A percentile compares a stretch with the other conserved stretches of the same genome.
Evolutionary conservation across 169 alveolate species (phyloP).

Genomic region (Plasmodium berghei): DNA sequence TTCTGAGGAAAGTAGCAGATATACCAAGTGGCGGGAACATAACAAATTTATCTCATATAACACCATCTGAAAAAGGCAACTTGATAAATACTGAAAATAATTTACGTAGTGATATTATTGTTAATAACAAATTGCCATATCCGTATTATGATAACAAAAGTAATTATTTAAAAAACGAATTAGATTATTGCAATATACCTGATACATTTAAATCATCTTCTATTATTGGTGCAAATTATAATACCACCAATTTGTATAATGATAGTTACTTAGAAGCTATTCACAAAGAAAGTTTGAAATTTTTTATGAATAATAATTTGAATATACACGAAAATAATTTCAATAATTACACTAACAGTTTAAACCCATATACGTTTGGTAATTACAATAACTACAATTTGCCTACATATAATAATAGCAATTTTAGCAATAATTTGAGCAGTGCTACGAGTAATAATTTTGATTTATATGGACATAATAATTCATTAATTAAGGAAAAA

Average conservation of each 20-base stretch:
- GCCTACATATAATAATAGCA: background rate
- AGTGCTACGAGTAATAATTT: background rate
- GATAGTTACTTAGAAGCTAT: slow-evolving; percentile 3
- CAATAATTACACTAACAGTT: background rate
- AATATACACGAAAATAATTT: slow-evolving; percentile 5
- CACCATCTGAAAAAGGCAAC: slow-evolving; percentile 22
- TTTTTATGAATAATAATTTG: background rate
- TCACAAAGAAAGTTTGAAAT: slow-evolving; percentile 7
- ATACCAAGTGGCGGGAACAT: slow-evolving; percentile 1
- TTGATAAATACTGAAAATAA: slow-evolving; percentile 21
- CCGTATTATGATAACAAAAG: slow-evolving; percentile 25
- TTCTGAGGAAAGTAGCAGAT: background rate
- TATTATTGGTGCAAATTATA: slow-evolving; percentile 7
- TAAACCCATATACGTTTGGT: slow-evolving; percentile 12
- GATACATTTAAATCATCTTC: slow-evolving; percentile 3
- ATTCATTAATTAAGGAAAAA: background rate
- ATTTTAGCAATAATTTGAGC: background rate
- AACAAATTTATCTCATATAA: background rate
- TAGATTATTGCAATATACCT: slow-evolving; percentile 2
- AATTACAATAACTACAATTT: background rate
- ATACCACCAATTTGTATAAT: background rate
- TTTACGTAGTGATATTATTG: background rate
- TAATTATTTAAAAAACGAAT: slow-evolving; percentile 5
- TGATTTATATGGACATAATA: background rate
- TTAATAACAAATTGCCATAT: slow-evolving; percentile 14